These are phyloP conservation scores for Entrophospora sp. DNA, from an alignment of 192 early-diverging fungal species.

Conservation along the genomic window DNA sequence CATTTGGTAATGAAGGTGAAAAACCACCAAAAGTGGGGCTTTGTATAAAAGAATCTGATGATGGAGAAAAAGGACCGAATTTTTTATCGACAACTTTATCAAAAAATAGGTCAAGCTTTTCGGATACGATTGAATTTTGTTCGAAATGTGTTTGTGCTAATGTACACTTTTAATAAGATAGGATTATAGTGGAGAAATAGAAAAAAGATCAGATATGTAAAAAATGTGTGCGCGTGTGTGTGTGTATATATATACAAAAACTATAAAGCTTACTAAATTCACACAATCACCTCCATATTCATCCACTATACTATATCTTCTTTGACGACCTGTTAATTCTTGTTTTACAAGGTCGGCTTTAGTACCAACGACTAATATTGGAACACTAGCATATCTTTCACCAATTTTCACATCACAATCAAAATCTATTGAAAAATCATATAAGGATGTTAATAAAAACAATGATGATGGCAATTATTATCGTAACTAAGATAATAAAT, in stretches of 20 bases:
- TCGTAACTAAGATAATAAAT: too few species aligned
- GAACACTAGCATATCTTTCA: background rate
- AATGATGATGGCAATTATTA: too few species aligned
- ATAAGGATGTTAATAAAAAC: too few species aligned
- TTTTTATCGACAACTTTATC: constrained; percentile 4
- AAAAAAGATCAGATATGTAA: too few species aligned
- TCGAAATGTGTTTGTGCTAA: background rate
- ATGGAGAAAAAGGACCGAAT: background rate
- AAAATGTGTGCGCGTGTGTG: too few species aligned
- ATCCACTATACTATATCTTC: constrained; percentile 1
- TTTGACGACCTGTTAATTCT: constrained; percentile 9
- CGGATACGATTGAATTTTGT: background rate
- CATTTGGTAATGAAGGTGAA: background rate
- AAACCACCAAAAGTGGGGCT: background rate
- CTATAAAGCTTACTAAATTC: background rate
- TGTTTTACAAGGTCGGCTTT: constrained; percentile 5
- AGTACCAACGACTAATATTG: constrained; percentile 6
- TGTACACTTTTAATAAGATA: too few species aligned
- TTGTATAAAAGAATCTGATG: background rate
- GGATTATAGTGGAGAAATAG: too few species aligned
- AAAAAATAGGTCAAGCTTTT: constrained; percentile 3
- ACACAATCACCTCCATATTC: constrained; percentile 12
- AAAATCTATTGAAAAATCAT: too few species aligned
- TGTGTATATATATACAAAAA: background rate
- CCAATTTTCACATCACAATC: constrained; percentile 5